Base-by-base conservation (phyloP, 805 yeast genomes). In the Nakazawaea anatomiae region DNA sequence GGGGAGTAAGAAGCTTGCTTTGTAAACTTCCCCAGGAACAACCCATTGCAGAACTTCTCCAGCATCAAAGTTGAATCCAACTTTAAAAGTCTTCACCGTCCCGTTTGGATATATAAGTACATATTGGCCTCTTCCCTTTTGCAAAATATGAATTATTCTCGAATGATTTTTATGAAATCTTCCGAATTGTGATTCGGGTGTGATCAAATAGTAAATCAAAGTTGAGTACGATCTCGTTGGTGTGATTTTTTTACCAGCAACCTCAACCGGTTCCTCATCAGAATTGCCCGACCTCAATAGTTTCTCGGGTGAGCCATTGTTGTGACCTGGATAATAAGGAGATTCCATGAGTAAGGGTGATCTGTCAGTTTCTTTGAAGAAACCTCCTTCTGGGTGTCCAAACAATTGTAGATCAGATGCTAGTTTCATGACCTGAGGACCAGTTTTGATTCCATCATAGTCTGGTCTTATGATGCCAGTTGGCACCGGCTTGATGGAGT, bases 31-130 rank as follows among this genome's bases (percentile, higher is more conserved):
- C 1, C 83, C 81, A 9, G 81, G 82, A n/a, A 80, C 84, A 5
- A 80, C 82, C 84, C 84, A 80, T 60, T 80, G 85, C 42, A 76
- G 67, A 4, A 74, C 66, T 58, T 79, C 82, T 6, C 82, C 82
- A 10, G 63, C 63, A 0, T 62, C 60, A 36, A 69, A 63, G 54
- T 77, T 70, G 54, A 77, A 77, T 0, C 85, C 85, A 30, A 79
- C 84, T 27, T 67, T 69, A 58, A 79, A 80, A 1, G 77, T 66
- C 51, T 76, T 74, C 18, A 80, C 61, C 3, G 52, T 52, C 1
- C 83, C 83, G 54, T 76, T 69, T 4, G 83, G 83, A 47, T 77
- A 71, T 4, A 80, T 63, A 12, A 78, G 61, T 4, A 79, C 82
- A 55, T 77, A 80, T 54, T 75, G 78, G 4, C 83, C 85, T 39